A percentile compares a stretch with the other conserved stretches of the same genome.
These are phyloP conservation scores for Sedum album DNA, from an alignment of 164 flowering plant genomes.

Conservation along the genomic window DNA sequence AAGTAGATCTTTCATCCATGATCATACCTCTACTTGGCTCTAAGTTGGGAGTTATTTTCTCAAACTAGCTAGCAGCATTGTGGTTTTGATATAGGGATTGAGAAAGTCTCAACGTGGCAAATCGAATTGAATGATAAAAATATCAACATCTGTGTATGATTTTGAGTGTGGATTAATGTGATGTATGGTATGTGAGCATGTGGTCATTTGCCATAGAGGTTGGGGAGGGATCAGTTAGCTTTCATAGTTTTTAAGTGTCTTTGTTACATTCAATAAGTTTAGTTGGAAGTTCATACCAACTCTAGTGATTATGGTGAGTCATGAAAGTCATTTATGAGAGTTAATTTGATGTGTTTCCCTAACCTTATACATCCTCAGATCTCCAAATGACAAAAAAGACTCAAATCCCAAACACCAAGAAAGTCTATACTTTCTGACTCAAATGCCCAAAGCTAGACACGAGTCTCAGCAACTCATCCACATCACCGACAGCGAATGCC, in stretches of 20 bases:
- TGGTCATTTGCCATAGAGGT: not conserved
- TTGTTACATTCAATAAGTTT: not conserved
- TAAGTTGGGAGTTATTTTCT: not conserved
- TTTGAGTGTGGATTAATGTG: not conserved
- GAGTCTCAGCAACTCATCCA: not conserved
- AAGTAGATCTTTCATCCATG: not conserved
- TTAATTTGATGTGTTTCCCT: not conserved
- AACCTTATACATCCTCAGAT: too few species aligned
- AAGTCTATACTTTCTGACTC: too few species aligned
- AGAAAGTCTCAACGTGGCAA: not conserved
- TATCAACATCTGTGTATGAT: too few species aligned
- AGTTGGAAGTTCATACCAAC: not conserved
- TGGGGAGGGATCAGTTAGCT: constrained; percentile 3
- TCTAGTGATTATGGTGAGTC: not conserved
- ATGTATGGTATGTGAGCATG: not conserved
- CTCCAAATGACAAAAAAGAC: too few species aligned
- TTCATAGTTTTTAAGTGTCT: not conserved
- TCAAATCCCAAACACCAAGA: too few species aligned
- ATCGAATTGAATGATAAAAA: not conserved
- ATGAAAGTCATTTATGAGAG: not conserved
- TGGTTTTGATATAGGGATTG: not conserved
- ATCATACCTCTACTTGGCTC: not conserved
- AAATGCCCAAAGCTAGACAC: too few species aligned
- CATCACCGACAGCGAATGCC: too few species aligned
- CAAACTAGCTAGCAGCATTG: not conserved